Base-by-base conservation (phyloP, 768 basidiomycete species). In the Tricholoma sp. region DNA sequence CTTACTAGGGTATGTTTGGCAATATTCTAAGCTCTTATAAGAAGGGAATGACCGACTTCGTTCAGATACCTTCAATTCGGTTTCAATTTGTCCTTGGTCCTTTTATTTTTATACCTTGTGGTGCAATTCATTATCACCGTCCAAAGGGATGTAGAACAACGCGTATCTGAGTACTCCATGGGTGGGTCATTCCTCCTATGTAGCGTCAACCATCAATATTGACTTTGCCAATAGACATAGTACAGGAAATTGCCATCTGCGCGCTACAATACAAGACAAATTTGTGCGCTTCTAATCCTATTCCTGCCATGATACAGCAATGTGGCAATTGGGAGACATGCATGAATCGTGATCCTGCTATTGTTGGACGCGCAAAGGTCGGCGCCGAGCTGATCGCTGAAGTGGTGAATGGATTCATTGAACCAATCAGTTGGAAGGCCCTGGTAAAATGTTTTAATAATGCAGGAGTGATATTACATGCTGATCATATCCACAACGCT, bases 361-460 rank as follows among this genome's bases (percentile, higher is more conserved):
- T 88, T 39, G 83, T 95, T 41, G 93, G 93, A 1, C 89, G 93
- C 56, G 91, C 94, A 57, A 86, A 83, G 64, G 88, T 99, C 61
- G 86, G 90, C 44, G 94, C 95, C 56, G 94, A 98, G 77, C 84
- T 97, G 56, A 87, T 98, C 70, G 96, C 93, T 52, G 95, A 97
- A 66, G 89, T 98, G 44, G 86, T 98, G 59, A 97, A 98, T 68
- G 86, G 92, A 1, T 99, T 99, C 67, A 91, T 98, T 12, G 96
- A 99, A 67, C 89, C 90, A 50, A 95, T 99, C 72, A 94, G 89
- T 69, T 98, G 94, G 93, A 97, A 95, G 75, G 94, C 94, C 11
- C 74, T 98, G 70, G 96, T 92, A 59, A 32, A 71, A 89, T 73
- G 29, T 42, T 52, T 28, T 59, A 20, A 51, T 32, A 34, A 29